phyloP scores from a whole-genome alignment of 179 eudicot genomes.

The Vitellaria paradoxa region DNA sequence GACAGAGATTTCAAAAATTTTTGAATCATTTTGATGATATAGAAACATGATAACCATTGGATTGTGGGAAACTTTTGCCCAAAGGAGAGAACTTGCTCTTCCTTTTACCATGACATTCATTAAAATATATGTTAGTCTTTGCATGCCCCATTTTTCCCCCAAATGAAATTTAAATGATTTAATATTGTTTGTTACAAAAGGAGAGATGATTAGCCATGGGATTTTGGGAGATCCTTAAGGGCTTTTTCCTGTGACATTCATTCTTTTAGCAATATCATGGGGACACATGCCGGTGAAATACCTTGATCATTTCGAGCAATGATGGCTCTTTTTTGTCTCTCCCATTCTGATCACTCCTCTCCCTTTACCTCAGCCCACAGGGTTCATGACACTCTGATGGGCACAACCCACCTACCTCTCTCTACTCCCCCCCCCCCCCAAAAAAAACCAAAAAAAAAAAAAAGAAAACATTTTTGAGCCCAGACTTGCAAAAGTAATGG shows the following conservation, averaged over 20 bases:
- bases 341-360: neutral
- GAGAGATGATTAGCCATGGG: conserved; percentile 18
- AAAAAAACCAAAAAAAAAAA: too few relatives aligned
- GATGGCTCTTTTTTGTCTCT: conserved; percentile 6
- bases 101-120: neutral
- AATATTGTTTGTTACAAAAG: neutral
- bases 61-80: neutral
- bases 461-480: neutral
- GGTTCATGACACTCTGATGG: neutral
- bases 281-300: conserved; percentile 14
- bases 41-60: neutral
- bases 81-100: neutral
- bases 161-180: conserved; percentile 12
- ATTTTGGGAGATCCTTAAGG: conserved; percentile 12
- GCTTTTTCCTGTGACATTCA: neutral
- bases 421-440: neutral
- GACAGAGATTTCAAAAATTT: neutral
- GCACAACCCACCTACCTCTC: neutral
- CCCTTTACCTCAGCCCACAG: neutral
- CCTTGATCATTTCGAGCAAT: neutral
- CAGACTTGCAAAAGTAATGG: neutral
- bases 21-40: neutral
- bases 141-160: neutral
- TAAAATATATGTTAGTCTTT: neutral
- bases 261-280: conserved; percentile 4